These are phyloP conservation scores for Cercospora berteroae DNA, from an alignment of 2,329 filamentous ascomycete genomes.

Conservation along the genomic window DNA sequence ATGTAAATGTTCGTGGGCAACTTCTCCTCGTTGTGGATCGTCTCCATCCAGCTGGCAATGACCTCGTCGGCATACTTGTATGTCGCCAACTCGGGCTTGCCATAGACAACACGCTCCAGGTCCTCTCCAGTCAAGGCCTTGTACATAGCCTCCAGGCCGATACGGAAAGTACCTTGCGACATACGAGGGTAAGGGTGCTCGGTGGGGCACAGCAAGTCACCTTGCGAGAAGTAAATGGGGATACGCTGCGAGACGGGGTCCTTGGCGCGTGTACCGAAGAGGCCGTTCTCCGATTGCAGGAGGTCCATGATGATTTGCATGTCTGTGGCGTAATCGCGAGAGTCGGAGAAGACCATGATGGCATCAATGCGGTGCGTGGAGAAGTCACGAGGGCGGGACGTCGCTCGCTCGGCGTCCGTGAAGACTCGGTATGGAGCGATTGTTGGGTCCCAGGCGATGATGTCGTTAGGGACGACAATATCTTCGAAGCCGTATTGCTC, in stretches of 20 bases:
- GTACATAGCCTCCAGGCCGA: constrained; percentile 72
- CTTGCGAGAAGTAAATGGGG: constrained; percentile 71
- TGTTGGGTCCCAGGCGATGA: constrained; percentile 66
- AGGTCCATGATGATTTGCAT: constrained; percentile 76
- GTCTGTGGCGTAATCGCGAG: constrained; percentile 71
- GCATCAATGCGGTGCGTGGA: constrained; percentile 69
- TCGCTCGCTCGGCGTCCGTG: constrained; percentile 64
- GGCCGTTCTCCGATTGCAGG: constrained; percentile 65
- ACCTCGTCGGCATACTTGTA: constrained; percentile 78
- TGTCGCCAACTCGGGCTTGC: constrained; percentile 71
- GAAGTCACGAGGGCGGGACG: constrained; percentile 69
- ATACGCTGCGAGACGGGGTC: constrained; percentile 66
- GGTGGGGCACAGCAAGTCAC: constrained; percentile 60
- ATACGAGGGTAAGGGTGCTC: constrained; percentile 60
- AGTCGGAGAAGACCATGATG: constrained; percentile 73
- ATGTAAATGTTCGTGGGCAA: constrained; percentile 72
- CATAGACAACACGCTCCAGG: constrained; percentile 73
- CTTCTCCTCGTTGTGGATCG: constrained; percentile 69
- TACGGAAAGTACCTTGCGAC: constrained; percentile 73
- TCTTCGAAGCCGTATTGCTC: constrained; percentile 73
- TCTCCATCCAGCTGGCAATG: constrained; percentile 70
- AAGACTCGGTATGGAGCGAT: constrained; percentile 69
- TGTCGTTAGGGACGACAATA: constrained; percentile 71
- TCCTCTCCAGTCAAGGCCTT: constrained; percentile 66
- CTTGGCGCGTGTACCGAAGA: constrained; percentile 62